These are phyloP conservation scores for Kluyveromyces wickerhamii DNA, from an alignment of 805 yeast genomes.

Conservation along the genomic window DNA sequence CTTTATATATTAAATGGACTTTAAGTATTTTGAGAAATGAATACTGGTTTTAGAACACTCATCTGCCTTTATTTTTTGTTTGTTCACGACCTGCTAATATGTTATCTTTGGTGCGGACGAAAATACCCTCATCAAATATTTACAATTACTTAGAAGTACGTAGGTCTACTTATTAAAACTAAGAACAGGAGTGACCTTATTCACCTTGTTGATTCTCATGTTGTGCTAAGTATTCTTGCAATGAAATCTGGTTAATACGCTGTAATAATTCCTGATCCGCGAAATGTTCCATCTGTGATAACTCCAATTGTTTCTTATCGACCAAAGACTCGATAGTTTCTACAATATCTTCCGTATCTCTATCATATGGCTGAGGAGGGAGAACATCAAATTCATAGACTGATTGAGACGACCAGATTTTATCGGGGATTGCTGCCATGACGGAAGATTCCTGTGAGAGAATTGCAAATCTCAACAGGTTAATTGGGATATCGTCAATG, in stretches of 20 bases:
- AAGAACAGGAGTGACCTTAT: not conserved
- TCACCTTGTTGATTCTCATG: conserved; percentile 10
- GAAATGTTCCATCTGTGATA: conserved; percentile 20
- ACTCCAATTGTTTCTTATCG: conserved; percentile 24
- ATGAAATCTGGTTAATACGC: conserved; percentile 26
- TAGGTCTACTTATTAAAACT: no score
- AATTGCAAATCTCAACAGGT: conserved; percentile 58
- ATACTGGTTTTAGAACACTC: no score
- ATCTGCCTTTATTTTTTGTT: no score
- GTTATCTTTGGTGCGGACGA: no score
- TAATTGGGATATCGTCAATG: conserved; percentile 40
- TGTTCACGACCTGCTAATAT: no score
- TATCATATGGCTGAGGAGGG: conserved; percentile 46
- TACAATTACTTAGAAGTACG: no score
- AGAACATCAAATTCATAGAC: conserved; percentile 63
- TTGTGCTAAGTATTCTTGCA: conserved; percentile 26
- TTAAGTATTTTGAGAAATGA: no score
- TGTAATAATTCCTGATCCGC: conserved; percentile 28
- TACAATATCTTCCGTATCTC: conserved; percentile 28
- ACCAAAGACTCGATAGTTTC: conserved; percentile 31
- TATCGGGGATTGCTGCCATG: conserved; percentile 60
- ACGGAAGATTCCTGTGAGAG: conserved; percentile 63
- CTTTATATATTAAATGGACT: not conserved
- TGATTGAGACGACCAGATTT: conserved; percentile 53
- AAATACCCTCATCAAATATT: no score